phyloP scores from a whole-genome alignment of 192 early-diverging fungal species.

The Paraglomus brasilianum region DNA sequence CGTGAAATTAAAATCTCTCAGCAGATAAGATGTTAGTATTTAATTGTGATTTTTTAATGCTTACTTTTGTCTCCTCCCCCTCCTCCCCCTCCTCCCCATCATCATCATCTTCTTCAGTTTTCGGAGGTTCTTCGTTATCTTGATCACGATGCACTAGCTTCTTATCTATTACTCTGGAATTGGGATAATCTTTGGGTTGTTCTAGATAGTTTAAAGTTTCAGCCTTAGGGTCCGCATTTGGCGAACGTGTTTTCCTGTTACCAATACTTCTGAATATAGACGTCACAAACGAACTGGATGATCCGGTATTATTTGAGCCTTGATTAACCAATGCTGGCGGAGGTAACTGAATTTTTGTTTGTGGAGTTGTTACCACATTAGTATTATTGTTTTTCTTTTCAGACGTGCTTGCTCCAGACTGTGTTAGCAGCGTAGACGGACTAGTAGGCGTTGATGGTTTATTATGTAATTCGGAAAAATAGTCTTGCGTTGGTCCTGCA shows the following conservation, averaged over 20 bases:
- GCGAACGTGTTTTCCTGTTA: constrained; percentile 42
- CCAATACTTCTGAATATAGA: constrained; percentile 40
- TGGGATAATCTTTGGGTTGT: neutral
- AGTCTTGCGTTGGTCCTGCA: constrained; percentile 30
- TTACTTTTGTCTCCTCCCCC: constrained; percentile 31
- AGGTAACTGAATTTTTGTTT: constrained; percentile 36
- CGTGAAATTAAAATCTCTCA: no score
- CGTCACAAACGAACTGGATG: constrained; percentile 45
- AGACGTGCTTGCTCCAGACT: neutral
- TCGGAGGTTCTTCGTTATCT: no score
- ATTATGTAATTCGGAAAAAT: constrained; percentile 39
- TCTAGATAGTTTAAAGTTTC: constrained; percentile 18
- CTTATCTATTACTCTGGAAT: neutral
- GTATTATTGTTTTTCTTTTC: neutral
- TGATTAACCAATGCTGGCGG: constrained; percentile 40
- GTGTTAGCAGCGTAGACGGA: neutral
- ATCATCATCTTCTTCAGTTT: no score
- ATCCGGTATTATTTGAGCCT: constrained; percentile 4
- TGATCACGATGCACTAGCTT: neutral
- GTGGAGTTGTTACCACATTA: constrained; percentile 2
- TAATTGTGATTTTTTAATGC: neutral
- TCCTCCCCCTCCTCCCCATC: no score
- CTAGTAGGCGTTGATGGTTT: constrained; percentile 15
- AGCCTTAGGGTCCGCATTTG: constrained; percentile 41
- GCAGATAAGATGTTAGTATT: neutral